A percentile compares a stretch with the other conserved stretches of the same genome.
Conservation (phyloP, 441 rosid genomes). For the Corymbia citriodora region DNA sequence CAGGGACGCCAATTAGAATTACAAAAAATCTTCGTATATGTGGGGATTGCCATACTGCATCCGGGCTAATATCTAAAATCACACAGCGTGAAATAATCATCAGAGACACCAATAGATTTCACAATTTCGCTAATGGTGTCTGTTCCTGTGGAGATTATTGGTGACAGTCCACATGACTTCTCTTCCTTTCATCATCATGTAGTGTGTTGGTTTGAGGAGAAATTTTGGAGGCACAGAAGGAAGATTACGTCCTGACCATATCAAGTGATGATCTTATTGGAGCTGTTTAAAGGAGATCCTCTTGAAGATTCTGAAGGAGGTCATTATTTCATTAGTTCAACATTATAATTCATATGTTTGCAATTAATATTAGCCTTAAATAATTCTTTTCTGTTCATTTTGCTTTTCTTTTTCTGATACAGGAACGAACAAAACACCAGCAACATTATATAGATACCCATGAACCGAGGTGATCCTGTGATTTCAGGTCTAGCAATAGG, state of each 20-base stretch:
- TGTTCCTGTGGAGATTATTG: slow-evolving; percentile 58
- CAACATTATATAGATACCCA: background rate
- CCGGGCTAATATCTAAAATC: slow-evolving; percentile 42
- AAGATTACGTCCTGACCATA: background rate
- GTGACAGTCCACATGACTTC: slow-evolving; percentile 16
- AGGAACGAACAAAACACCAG: background rate
- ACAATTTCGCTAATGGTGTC: slow-evolving; percentile 33
- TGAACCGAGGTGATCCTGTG: background rate
- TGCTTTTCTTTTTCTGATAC: background rate
- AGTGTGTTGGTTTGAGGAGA: background rate
- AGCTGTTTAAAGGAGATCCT: background rate
- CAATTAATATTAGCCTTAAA: background rate
- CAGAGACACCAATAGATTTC: slow-evolving; percentile 51
- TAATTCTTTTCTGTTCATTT: background rate
- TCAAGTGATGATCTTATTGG: background rate
- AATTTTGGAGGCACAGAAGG: background rate
- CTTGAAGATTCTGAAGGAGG: background rate
- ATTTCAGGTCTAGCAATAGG: background rate
- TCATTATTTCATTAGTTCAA: background rate
- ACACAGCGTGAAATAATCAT: slow-evolving; percentile 36
- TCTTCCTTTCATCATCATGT: background rate
- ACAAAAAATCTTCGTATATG: slow-evolving; percentile 56
- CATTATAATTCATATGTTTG: background rate
- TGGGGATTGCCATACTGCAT: slow-evolving; percentile 51
- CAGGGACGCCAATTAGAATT: slow-evolving; percentile 27